phyloP scores from a whole-genome alignment of 2,329 filamentous ascomycete species.

The Fusarium citri region DNA sequence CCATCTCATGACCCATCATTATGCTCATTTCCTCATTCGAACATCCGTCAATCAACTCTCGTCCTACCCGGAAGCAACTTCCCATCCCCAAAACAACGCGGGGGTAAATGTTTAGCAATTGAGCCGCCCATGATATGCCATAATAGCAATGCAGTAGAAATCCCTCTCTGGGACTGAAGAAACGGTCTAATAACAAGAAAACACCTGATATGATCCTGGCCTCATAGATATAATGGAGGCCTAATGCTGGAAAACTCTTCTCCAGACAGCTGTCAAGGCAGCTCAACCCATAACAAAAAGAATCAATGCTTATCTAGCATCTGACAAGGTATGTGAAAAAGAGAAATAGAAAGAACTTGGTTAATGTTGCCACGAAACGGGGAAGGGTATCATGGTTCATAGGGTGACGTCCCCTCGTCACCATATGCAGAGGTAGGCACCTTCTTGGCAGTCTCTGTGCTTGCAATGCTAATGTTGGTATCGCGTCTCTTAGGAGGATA shows the following conservation, averaged over 20 bases:
- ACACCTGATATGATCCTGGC: constrained; percentile 26
- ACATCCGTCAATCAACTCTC: constrained; percentile 33
- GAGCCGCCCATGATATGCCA: constrained; percentile 37
- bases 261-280: constrained; percentile 35
- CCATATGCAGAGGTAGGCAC: constrained; percentile 52
- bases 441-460: constrained; percentile 74
- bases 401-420: constrained; percentile 47
- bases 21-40: constrained; percentile 37
- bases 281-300: constrained; percentile 24
- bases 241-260: constrained; percentile 35
- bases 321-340: constrained; percentile 34
- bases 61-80: constrained; percentile 15
- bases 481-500: constrained; percentile 63
- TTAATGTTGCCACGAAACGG: constrained; percentile 32
- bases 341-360: constrained; percentile 24
- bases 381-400: constrained; percentile 45
- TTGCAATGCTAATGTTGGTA: constrained; percentile 70
- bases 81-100: constrained; percentile 19
- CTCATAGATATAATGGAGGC: constrained; percentile 6
- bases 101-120: constrained; percentile 30
- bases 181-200: constrained; percentile 43
- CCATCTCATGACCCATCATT: constrained; percentile 31
- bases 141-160: constrained; percentile 22
- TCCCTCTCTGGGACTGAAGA: constrained; percentile 31
- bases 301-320: constrained; percentile 33